These are phyloP conservation scores for Pseudogymnoascus sp. DNA, from an alignment of 2,329 filamentous ascomycete genomes.

Conservation along the genomic window DNA sequence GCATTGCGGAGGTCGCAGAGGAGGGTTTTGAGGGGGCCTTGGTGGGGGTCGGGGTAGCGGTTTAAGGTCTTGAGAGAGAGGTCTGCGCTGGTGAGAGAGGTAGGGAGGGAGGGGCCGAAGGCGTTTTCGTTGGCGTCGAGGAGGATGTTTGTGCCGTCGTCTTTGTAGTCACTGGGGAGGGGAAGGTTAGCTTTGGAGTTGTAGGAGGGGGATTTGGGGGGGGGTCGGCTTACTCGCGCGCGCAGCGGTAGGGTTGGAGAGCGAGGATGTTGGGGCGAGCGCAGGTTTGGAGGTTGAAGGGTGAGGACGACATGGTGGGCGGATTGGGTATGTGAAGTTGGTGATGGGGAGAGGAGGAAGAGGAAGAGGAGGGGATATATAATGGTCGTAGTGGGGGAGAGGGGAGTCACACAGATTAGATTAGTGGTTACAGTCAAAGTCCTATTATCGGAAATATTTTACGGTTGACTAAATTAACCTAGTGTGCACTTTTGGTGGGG, in stretches of 20 bases:
- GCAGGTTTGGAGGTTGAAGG: constrained; percentile 68
- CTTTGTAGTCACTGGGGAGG: constrained; percentile 81
- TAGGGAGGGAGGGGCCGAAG: constrained; percentile 70
- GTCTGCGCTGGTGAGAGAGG: constrained; percentile 35
- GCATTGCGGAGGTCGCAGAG: constrained; percentile 86
- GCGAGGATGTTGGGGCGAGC: constrained; percentile 70
- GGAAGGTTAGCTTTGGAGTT: constrained; percentile 32
- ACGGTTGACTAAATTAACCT: not conserved
- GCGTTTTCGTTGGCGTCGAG: constrained; percentile 98
- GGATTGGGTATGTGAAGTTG: not conserved
- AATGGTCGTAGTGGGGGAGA: not conserved
- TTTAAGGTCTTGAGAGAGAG: constrained; percentile 53
- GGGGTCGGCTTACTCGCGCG: constrained; percentile 60
- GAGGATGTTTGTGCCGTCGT: constrained; percentile 90
- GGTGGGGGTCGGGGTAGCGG: constrained; percentile 95
- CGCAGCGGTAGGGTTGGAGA: constrained; percentile 72
- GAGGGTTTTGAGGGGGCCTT: constrained; percentile 74
- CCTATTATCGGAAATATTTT: not conserved
- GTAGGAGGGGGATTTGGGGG: not conserved
- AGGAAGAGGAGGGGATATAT: not conserved
- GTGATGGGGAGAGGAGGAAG: not conserved
- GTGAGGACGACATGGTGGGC: constrained; percentile 31
- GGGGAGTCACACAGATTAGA: not conserved
- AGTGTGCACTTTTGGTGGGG: not conserved
- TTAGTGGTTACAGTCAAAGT: not conserved